Percentiles rank a stretch among this genome's conserved stretches.
Evolutionary conservation across 2,329 filamentous ascomycete species (phyloP).

Genomic region (Colletotrichum sp.): DNA sequence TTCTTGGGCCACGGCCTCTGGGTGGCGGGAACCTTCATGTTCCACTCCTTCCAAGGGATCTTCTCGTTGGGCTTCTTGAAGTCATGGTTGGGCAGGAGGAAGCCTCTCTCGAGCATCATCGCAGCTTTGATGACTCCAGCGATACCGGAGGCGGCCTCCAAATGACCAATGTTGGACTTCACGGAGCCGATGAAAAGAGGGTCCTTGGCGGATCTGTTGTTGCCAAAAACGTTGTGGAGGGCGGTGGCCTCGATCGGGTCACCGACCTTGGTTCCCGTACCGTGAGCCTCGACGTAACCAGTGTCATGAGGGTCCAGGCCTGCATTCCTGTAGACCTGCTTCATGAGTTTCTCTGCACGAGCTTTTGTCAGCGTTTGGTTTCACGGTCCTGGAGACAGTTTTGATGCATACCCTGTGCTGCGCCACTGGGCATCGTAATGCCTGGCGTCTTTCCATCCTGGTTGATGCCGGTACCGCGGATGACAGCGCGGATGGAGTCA

Average conservation of each 20-base stretch:
- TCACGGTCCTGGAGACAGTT: not conserved
- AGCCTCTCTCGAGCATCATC: conserved; percentile 54
- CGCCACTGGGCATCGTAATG: conserved; percentile 59
- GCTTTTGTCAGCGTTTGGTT: conserved; percentile 18
- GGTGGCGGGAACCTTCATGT: conserved; percentile 49
- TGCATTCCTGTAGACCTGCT: conserved; percentile 36
- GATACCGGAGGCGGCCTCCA: conserved; percentile 57
- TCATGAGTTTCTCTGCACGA: conserved; percentile 43
- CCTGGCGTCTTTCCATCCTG: conserved; percentile 62
- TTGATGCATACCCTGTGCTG: conserved; percentile 44
- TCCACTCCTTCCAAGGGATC: conserved; percentile 55
- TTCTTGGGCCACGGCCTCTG: conserved; percentile 51
- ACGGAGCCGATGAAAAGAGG: conserved; percentile 53
- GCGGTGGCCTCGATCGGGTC: conserved; percentile 60
- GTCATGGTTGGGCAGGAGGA: conserved; percentile 54
- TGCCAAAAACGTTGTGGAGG: conserved; percentile 47
- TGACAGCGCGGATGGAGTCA: conserved; percentile 58
- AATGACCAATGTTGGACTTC: conserved; percentile 57
- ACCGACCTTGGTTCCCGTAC: conserved; percentile 60
- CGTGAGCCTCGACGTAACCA: conserved; percentile 55
- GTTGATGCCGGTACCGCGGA: conserved; percentile 55
- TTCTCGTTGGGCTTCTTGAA: conserved; percentile 53
- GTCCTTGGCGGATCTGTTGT: conserved; percentile 19
- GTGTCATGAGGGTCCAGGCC: conserved; percentile 29
- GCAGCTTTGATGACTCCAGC: conserved; percentile 56